phyloP scores from a whole-genome alignment of 306 rosid species.

The Quercus aquifolioides region DNA sequence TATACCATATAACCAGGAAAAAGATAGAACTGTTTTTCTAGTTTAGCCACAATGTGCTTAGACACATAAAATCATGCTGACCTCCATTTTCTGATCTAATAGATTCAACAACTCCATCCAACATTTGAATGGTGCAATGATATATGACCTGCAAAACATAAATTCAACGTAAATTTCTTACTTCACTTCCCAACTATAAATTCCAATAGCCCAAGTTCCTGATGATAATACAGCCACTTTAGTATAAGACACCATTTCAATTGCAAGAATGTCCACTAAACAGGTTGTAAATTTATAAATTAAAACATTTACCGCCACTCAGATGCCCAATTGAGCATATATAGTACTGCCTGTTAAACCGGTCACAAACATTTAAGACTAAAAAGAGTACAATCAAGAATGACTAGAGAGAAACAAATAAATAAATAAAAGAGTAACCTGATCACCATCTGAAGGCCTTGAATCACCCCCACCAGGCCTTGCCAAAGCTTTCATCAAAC shows the following conservation, averaged over 20 bases:
- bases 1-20: neutral
- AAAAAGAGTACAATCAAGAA: neutral
- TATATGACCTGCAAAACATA: conserved; percentile 63
- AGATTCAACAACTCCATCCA: conserved; percentile 88
- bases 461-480: conserved; percentile 86
- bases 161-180: neutral
- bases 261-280: neutral
- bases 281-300: neutral
- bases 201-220: neutral
- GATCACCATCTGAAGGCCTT: conserved; percentile 77
- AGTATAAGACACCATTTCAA: neutral
- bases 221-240: conserved; percentile 15
- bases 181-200: neutral
- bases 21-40: neutral
- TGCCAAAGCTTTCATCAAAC: conserved; percentile 86
- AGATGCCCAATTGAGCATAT: neutral
- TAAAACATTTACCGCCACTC: neutral
- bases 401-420: neutral
- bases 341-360: neutral
- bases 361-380: neutral
- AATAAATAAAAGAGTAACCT: conserved; percentile 43
- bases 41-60: neutral
- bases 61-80: conserved; percentile 33
- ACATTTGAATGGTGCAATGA: conserved; percentile 70
- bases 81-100: conserved; percentile 74